Conservation (phyloP, 495 filamentous ascomycete species). For the Podospora comata region DNA sequence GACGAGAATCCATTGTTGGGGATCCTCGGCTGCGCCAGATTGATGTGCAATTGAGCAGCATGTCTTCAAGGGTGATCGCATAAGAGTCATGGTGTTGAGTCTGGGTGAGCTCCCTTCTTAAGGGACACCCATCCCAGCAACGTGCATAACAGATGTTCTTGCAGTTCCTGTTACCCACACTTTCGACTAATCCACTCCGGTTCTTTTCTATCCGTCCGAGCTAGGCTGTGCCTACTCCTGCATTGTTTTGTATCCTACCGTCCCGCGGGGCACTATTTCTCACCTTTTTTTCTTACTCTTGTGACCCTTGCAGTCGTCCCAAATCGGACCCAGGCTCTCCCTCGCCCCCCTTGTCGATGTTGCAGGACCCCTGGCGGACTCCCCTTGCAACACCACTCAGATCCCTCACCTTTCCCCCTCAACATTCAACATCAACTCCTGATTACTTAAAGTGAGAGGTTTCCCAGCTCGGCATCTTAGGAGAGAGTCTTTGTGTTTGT, state of each 20-base stretch:
- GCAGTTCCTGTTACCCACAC: neutral
- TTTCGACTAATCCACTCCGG: neutral
- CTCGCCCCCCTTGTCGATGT: slow-evolving; percentile 14
- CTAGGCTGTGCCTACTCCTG: slow-evolving; percentile 23
- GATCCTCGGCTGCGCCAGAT: slow-evolving; percentile 10
- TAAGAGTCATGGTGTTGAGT: neutral
- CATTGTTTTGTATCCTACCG: slow-evolving; percentile 4
- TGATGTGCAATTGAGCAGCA: slow-evolving; percentile 22
- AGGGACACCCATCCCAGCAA: neutral
- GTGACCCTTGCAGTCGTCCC: slow-evolving; percentile 4
- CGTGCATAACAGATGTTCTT: slow-evolving; percentile 3
- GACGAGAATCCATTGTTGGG: neutral
- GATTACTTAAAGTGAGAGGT: slow-evolving; percentile 17
- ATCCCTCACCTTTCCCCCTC: neutral
- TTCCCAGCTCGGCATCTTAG: slow-evolving; percentile 3
- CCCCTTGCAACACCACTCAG: slow-evolving; percentile 7
- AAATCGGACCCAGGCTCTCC: slow-evolving; percentile 12
- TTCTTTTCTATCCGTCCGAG: slow-evolving; percentile 11
- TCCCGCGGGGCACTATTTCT: neutral
- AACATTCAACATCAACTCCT: slow-evolving; percentile 11
- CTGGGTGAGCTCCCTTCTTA: slow-evolving; percentile 8
- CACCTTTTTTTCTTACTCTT: neutral
- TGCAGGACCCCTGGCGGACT: slow-evolving; percentile 6
- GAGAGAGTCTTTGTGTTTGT: neutral
- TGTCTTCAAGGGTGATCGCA: slow-evolving; percentile 14